Evolutionary conservation across 768 basidiomycete species (phyloP).

Genomic region (Gloeophyllum trabeum): DNA sequence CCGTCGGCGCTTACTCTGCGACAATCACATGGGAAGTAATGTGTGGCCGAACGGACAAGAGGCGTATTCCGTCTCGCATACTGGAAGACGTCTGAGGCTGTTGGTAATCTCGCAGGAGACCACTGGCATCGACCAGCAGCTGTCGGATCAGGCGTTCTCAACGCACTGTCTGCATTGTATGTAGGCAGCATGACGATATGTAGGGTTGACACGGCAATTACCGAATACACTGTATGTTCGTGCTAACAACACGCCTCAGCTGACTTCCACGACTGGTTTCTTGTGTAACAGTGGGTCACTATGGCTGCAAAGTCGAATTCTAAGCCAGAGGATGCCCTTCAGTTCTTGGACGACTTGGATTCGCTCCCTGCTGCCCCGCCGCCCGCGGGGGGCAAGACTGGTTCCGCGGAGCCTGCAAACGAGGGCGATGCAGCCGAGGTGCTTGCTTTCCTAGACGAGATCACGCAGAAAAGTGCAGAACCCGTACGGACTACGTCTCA

Average conservation of each 20-base stretch:
- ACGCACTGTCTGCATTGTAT: too few species aligned
- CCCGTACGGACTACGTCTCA: constrained; percentile 51
- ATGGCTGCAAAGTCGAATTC: constrained; percentile 49
- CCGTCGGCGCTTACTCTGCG: too few species aligned
- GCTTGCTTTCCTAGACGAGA: constrained; percentile 89
- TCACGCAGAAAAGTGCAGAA: constrained; percentile 83
- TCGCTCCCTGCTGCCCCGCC: constrained; percentile 34
- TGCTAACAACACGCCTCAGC: too few species aligned
- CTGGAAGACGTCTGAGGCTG: too few species aligned
- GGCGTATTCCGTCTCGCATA: too few species aligned
- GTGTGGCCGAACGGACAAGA: too few species aligned
- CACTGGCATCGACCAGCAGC: too few species aligned
- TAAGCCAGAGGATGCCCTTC: constrained; percentile 81
- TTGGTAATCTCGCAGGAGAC: too few species aligned
- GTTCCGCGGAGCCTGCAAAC: constrained; percentile 18
- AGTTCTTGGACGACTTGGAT: constrained; percentile 92
- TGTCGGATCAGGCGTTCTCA: too few species aligned
- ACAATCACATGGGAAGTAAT: too few species aligned
- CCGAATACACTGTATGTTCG: neutral
- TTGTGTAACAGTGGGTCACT: neutral
- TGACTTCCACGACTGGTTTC: neutral
- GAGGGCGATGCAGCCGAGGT: constrained; percentile 73
- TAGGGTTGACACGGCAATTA: neutral
- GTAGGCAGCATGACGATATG: neutral
- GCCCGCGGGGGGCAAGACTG: constrained; percentile 9